phyloP scores from a whole-genome alignment of 768 basidiomycete genomes.

The Paxillus rubicundulus region DNA sequence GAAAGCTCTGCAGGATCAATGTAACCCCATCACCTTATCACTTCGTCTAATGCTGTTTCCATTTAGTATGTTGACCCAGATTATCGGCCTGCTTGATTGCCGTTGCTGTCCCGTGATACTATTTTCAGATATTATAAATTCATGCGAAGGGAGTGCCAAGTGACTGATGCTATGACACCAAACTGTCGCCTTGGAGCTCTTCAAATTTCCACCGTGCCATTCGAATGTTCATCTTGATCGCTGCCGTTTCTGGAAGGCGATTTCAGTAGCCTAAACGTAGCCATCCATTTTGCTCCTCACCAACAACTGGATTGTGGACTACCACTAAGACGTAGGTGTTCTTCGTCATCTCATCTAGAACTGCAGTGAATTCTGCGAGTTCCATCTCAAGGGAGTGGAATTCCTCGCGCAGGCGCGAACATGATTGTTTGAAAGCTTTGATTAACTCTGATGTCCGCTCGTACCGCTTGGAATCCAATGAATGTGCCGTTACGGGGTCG shows the following conservation, averaged over 20 bases:
- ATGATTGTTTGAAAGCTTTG: conserved; percentile 93
- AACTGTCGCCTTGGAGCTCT: conserved; percentile 77
- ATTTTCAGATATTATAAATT: too few species aligned
- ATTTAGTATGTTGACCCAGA: too few species aligned
- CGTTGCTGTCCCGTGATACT: too few species aligned
- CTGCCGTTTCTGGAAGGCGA: conserved; percentile 70
- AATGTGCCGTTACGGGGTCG: conserved; percentile 36
- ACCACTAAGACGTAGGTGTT: conserved; percentile 93
- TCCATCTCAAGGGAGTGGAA: conserved; percentile 88
- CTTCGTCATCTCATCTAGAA: conserved; percentile 87
- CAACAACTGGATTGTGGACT: conserved; percentile 85
- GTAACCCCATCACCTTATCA: too few species aligned
- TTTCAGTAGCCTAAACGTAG: conserved; percentile 1
- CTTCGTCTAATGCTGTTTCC: too few species aligned
- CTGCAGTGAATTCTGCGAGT: conserved; percentile 79
- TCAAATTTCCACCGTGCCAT: conserved; percentile 87
- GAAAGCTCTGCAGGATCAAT: neutral
- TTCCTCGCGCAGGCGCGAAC: conserved; percentile 79
- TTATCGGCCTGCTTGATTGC: too few species aligned
- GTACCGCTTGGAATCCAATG: conserved; percentile 69
- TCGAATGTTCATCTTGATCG: conserved; percentile 82
- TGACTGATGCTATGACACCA: conserved; percentile 26
- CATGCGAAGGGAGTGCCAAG: too few species aligned
- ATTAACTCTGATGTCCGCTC: conserved; percentile 90
- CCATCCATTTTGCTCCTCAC: conserved; percentile 39